Conservation (phyloP, 2,329 filamentous ascomycete genomes). For the Fusarium proliferatum region DNA sequence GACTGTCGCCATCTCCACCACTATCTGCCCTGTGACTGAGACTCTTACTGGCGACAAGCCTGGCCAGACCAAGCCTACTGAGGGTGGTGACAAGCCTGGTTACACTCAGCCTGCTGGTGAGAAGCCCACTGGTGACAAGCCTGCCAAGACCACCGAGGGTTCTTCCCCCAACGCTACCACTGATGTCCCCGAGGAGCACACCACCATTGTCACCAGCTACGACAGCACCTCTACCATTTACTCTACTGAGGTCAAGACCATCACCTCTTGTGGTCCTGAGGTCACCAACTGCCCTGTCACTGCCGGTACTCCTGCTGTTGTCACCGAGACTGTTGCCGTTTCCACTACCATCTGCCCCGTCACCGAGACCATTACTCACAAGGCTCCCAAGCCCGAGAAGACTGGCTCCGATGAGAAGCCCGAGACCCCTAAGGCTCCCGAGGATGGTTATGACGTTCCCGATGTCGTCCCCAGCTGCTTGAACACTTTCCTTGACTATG, state of each 20-base stretch:
- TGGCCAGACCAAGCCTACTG: constrained; percentile 16
- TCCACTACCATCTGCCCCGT: constrained; percentile 43
- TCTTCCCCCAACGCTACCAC: constrained; percentile 41
- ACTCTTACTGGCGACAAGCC: constrained; percentile 48
- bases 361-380: constrained; percentile 38
- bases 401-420: constrained; percentile 38
- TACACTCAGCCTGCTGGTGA: constrained; percentile 4
- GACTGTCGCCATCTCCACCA: constrained; percentile 68
- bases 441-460: constrained; percentile 56
- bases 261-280: constrained; percentile 44
- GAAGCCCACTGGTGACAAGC: constrained; percentile 30
- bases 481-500: constrained; percentile 85
- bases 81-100: constrained; percentile 16
- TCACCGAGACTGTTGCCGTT: constrained; percentile 41
- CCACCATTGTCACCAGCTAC: constrained; percentile 33
- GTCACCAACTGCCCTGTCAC: constrained; percentile 61
- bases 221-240: constrained; percentile 29
- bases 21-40: constrained; percentile 70
- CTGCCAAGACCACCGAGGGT: constrained; percentile 30
- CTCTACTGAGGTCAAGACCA: constrained; percentile 34
- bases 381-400: constrained; percentile 31
- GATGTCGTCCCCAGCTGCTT: constrained; percentile 85
- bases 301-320: constrained; percentile 34
- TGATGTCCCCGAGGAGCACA: constrained; percentile 35
- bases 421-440: constrained; percentile 50